Conservation (phyloP, 2,329 filamentous ascomycete genomes). For the Alternaria consortialis region DNA sequence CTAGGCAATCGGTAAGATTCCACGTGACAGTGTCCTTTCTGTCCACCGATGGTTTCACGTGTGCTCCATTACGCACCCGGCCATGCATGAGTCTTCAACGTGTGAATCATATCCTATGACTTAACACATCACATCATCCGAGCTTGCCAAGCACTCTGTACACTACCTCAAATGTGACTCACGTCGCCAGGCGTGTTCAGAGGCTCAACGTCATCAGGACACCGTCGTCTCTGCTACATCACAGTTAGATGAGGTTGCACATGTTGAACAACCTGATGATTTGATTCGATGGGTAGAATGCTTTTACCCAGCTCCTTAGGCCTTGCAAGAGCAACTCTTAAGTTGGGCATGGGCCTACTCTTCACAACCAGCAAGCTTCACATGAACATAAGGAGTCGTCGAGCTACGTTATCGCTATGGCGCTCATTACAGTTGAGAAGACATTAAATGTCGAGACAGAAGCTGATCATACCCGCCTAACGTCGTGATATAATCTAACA, state of each 20-base stretch:
- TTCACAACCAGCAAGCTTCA: background rate
- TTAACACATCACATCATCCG: background rate
- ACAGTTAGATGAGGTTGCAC: background rate
- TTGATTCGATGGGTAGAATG: no score
- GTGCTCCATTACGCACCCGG: background rate
- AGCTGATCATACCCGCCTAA: no score
- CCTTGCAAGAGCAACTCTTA: background rate
- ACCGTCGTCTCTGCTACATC: background rate
- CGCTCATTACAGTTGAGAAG: no score
- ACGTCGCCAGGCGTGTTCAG: background rate
- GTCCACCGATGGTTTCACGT: background rate
- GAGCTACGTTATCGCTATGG: no score
- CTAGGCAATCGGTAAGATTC: constrained; percentile 15
- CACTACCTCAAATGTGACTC: constrained; percentile 6
- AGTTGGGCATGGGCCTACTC: background rate
- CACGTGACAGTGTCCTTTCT: background rate
- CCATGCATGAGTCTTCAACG: background rate
- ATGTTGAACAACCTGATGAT: no score
- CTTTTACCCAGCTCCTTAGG: no score
- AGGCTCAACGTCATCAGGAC: background rate
- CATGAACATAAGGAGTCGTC: background rate
- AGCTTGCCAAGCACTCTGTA: background rate
- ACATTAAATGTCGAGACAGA: no score
- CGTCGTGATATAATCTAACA: no score
- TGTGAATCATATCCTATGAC: background rate